phyloP scores from a whole-genome alignment of 176 grass and related monocot species.

The Triticum timopheevii region DNA sequence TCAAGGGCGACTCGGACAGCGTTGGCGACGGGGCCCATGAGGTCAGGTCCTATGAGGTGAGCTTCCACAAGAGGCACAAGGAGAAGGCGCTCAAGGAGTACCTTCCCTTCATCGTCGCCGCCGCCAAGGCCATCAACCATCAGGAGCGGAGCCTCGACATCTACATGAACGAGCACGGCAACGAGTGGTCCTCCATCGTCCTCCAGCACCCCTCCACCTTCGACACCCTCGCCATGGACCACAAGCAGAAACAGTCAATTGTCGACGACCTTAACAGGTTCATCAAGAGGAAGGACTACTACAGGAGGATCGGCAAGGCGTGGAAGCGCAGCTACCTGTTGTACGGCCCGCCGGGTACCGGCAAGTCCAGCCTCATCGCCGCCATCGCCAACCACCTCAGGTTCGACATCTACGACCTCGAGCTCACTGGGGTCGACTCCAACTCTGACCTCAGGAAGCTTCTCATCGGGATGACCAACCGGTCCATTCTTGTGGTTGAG shows the following conservation, averaged over 20 bases:
- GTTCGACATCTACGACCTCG: slow-evolving; percentile 82
- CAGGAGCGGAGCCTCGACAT: slow-evolving; percentile 51
- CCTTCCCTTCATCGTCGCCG: slow-evolving; percentile 59
- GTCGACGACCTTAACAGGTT: slow-evolving; percentile 68
- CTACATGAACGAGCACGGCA: slow-evolving; percentile 38
- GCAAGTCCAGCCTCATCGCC: slow-evolving; percentile 93
- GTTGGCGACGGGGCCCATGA: background rate
- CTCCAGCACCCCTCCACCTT: slow-evolving; percentile 86
- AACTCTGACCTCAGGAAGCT: slow-evolving; percentile 60
- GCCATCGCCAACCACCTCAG: slow-evolving; percentile 86
- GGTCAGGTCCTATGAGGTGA: slow-evolving; percentile 43
- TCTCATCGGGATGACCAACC: slow-evolving; percentile 53
- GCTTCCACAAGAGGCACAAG: slow-evolving; percentile 74
- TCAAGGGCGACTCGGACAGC: background rate
- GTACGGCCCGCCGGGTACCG: slow-evolving; percentile 81
- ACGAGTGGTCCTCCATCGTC: slow-evolving; percentile 48
- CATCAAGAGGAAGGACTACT: slow-evolving; percentile 77
- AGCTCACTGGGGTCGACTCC: slow-evolving; percentile 59
- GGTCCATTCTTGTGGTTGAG: slow-evolving; percentile 80
- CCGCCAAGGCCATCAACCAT: slow-evolving; percentile 52
- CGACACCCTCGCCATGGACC: slow-evolving; percentile 71
- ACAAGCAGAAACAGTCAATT: slow-evolving; percentile 50
- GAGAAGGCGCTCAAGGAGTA: slow-evolving; percentile 61
- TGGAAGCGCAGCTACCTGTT: slow-evolving; percentile 94
- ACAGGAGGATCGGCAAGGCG: slow-evolving; percentile 74